Percentiles rank a stretch among this genome's conserved stretches.
These are phyloP conservation scores for Tuber umbilicatum DNA, from an alignment of 495 filamentous ascomycete species.

Conservation along the genomic window DNA sequence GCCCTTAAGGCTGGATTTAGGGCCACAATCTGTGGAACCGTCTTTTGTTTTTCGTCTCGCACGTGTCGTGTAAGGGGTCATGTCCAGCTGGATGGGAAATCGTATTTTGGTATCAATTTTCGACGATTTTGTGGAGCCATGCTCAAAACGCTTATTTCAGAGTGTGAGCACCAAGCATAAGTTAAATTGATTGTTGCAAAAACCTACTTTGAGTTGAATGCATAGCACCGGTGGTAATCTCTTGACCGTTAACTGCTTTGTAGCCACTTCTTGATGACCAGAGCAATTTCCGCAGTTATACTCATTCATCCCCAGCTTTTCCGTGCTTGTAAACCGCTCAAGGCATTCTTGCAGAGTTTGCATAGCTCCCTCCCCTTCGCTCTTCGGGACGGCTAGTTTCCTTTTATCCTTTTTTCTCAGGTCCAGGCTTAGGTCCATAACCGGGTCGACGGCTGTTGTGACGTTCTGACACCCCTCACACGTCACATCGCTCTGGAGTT, in stretches of 20 bases:
- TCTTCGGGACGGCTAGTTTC: conserved; percentile 40
- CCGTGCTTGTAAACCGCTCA: conserved; percentile 66
- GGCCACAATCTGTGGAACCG: conserved; percentile 38
- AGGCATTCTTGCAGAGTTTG: conserved; percentile 68
- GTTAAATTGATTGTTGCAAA: background rate
- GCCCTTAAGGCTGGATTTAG: conserved; percentile 20
- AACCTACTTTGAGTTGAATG: conserved; percentile 77
- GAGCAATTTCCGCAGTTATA: conserved; percentile 75
- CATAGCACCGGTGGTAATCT: conserved; percentile 77
- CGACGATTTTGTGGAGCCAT: conserved; percentile 57
- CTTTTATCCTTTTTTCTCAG: conserved; percentile 54
- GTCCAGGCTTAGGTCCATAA: conserved; percentile 78
- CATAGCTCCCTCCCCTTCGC: conserved; percentile 38
- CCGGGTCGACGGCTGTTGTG: conserved; percentile 71
- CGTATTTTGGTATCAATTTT: conserved; percentile 76
- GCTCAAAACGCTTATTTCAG: conserved; percentile 64
- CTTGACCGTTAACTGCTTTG: conserved; percentile 72
- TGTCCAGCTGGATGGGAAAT: conserved; percentile 79
- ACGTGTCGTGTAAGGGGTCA: conserved; percentile 75
- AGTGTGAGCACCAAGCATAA: background rate
- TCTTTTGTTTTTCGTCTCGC: conserved; percentile 44
- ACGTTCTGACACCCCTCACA: conserved; percentile 74
- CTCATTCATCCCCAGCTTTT: conserved; percentile 65
- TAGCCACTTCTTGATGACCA: conserved; percentile 61
- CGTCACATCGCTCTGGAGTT: conserved; percentile 76